A percentile compares a stretch with the other conserved stretches of the same genome.
These are phyloP conservation scores for Metschnikowia hibisci DNA, from an alignment of 805 yeast species.

Conservation along the genomic window DNA sequence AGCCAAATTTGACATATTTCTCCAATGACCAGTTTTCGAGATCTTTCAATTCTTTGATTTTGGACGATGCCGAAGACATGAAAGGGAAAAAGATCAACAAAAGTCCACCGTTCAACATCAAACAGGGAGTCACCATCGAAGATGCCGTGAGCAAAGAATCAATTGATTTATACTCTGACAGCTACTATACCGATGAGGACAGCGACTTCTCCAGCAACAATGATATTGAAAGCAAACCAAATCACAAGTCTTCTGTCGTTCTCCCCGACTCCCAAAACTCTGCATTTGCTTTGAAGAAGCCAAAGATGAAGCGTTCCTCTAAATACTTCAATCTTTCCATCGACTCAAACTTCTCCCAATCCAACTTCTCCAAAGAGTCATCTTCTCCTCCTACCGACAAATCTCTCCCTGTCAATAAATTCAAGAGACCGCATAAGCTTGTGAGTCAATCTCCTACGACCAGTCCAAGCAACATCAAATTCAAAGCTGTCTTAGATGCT, in stretches of 20 bases:
- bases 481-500: constrained; percentile 11
- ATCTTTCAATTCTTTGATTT: constrained; percentile 40
- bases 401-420: constrained; percentile 24
- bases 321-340: constrained; percentile 40
- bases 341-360: constrained; percentile 25
- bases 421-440: constrained; percentile 42
- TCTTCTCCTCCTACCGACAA: constrained; percentile 15
- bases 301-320: constrained; percentile 36
- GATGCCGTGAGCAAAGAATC: constrained; percentile 18
- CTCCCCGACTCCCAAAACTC: not conserved
- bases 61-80: constrained; percentile 31
- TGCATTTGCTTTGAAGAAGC: constrained; percentile 7
- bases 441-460: constrained; percentile 45
- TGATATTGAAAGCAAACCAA: not conserved
- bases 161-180: constrained; percentile 20
- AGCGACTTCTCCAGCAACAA: constrained; percentile 13
- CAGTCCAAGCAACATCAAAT: constrained; percentile 15
- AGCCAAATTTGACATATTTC: constrained; percentile 28
- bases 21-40: constrained; percentile 39
- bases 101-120: constrained; percentile 41
- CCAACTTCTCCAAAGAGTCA: constrained; percentile 11
- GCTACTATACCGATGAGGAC: constrained; percentile 13
- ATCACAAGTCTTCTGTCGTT: not conserved
- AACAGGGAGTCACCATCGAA: constrained; percentile 23
- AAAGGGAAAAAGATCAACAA: constrained; percentile 28